A percentile compares a stretch with the other conserved stretches of the same genome.
Conservation (phyloP, 1,139 yeast species). For the Saccharomyces hybrid region DNA sequence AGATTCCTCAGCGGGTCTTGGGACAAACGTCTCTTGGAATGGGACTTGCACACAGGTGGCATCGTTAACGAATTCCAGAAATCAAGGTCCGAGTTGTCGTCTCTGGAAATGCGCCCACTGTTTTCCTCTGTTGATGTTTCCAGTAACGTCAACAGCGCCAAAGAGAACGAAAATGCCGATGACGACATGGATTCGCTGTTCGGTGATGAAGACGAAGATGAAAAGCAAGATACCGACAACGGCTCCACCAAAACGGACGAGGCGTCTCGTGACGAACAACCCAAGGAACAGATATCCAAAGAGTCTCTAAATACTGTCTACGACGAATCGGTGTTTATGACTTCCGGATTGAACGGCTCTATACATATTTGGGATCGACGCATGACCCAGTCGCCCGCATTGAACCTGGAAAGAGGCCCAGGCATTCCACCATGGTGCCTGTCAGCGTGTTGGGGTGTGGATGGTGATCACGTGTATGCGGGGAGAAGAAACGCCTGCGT, state of each 20-base stretch:
- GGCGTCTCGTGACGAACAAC: not conserved
- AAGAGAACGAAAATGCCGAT: constrained; percentile 33
- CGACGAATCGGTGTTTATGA: constrained; percentile 58
- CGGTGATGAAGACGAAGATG: constrained; percentile 65
- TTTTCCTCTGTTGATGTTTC: constrained; percentile 41
- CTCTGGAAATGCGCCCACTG: constrained; percentile 68
- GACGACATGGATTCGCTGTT: constrained; percentile 72
- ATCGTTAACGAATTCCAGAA: constrained; percentile 39
- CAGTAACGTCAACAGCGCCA: not conserved
- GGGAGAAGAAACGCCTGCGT: constrained; percentile 88
- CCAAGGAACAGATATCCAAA: constrained; percentile 25
- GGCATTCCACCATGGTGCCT: constrained; percentile 92
- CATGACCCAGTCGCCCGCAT: constrained; percentile 37
- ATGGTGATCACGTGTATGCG: constrained; percentile 70
- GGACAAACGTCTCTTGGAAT: constrained; percentile 74
- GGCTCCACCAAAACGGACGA: not conserved
- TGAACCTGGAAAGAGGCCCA: constrained; percentile 51
- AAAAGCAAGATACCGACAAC: constrained; percentile 24
- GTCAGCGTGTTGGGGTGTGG: constrained; percentile 80
- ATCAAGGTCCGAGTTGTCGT: constrained; percentile 71
- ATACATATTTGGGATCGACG: constrained; percentile 81
- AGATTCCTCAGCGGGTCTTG: constrained; percentile 77
- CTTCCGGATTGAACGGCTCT: constrained; percentile 80
- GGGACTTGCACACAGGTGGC: constrained; percentile 80
- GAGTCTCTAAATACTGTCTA: constrained; percentile 22